Conservation (phyloP, 2,329 filamentous ascomycete genomes). For the Botrytis galanthina region DNA sequence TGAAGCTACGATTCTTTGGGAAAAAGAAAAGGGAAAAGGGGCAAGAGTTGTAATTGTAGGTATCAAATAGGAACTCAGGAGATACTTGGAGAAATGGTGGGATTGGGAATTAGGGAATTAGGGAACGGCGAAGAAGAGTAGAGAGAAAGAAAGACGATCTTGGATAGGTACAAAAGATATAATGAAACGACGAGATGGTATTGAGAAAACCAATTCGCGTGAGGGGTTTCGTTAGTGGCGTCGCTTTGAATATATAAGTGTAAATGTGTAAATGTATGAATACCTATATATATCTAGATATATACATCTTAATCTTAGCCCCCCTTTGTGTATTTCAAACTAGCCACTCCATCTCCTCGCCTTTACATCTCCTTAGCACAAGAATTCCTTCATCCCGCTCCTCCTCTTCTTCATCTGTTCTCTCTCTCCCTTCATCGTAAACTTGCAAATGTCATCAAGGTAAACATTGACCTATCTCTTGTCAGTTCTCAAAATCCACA, state of each 20-base stretch:
- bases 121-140: no score
- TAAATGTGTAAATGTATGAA: neutral
- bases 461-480: neutral
- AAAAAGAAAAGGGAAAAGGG: no score
- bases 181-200: neutral
- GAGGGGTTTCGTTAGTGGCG: neutral
- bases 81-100: no score
- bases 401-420: no score
- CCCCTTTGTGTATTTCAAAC: neutral
- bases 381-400: neutral
- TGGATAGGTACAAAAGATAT: neutral
- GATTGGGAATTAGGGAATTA: no score
- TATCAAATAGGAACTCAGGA: no score
- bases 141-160: neutral
- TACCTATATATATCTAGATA: neutral
- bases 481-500: neutral
- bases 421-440: neutral
- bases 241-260: no score
- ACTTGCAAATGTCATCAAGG: neutral
- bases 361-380: neutral
- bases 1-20: no score
- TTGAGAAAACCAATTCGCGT: neutral
- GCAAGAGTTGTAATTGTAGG: no score
- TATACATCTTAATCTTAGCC: neutral
- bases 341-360: neutral